Conservation (phyloP, 805 yeast species). For the Henningerozyma blattae region DNA sequence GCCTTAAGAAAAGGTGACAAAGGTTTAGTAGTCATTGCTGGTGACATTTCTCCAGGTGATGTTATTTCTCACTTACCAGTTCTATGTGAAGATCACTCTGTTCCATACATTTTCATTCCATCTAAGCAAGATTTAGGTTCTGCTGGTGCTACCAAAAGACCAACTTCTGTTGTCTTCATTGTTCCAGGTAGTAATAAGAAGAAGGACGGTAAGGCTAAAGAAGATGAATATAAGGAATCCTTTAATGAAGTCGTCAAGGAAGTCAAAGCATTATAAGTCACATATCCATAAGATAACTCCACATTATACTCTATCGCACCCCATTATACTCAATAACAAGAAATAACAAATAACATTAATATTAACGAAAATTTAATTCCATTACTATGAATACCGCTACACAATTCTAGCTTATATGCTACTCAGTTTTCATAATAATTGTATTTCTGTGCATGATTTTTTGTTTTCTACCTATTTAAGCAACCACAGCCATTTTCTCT, state of each 20-base stretch:
- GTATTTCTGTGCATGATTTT: too few species aligned
- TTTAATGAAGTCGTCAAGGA: slow-evolving; percentile 93
- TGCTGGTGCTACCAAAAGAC: slow-evolving; percentile 98
- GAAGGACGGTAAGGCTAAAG: slow-evolving; percentile 54
- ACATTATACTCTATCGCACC: too few species aligned
- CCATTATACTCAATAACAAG: too few species aligned
- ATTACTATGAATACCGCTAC: too few species aligned
- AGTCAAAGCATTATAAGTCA: slow-evolving; percentile 34
- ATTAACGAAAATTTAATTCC: too few species aligned
- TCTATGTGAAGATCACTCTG: slow-evolving; percentile 85
- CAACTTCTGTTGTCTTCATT: slow-evolving; percentile 94
- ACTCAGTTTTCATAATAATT: too few species aligned
- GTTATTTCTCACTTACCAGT: slow-evolving; percentile 97
- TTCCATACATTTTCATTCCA: slow-evolving; percentile 89
- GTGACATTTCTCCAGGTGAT: slow-evolving; percentile 95
- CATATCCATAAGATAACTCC: too few species aligned
- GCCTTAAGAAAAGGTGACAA: slow-evolving; percentile 96
- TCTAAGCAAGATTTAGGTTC: slow-evolving; percentile 97
- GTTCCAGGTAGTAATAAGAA: slow-evolving; percentile 91
- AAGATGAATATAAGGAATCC: slow-evolving; percentile 82
- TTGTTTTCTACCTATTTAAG: too few species aligned
- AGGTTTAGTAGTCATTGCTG: slow-evolving; percentile 92
- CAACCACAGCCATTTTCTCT: too few species aligned
- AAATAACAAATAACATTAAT: too few species aligned
- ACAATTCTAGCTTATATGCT: too few species aligned